A percentile compares a stretch with the other conserved stretches of the same genome.
Conservation (phyloP, 1,284 basidiomycete species). For the Pseudozyma hubeiensis region DNA sequence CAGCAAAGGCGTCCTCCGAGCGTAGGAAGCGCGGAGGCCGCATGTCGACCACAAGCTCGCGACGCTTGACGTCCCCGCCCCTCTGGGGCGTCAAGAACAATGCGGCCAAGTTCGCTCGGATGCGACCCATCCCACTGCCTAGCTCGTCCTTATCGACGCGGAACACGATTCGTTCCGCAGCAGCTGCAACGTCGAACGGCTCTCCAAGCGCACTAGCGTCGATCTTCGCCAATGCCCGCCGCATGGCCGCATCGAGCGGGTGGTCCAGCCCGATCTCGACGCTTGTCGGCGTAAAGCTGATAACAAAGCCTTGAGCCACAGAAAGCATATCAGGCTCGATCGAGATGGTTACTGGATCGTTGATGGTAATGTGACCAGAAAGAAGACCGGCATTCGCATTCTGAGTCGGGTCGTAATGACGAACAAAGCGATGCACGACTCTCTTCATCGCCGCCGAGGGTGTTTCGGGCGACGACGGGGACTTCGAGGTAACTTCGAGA, state of each 20-base stretch:
- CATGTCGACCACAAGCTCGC: conserved; percentile 85
- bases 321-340: conserved; percentile 86
- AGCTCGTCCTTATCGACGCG: conserved; percentile 95
- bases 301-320: conserved; percentile 84
- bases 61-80: conserved; percentile 72
- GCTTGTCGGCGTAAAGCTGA: conserved; percentile 76
- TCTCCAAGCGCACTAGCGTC: neutral
- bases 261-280: conserved; percentile 86
- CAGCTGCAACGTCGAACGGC: conserved; percentile 10
- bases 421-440: conserved; percentile 77
- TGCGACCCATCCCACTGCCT: conserved; percentile 83
- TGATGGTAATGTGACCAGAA: conserved; percentile 80
- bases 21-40: conserved; percentile 75
- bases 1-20: neutral
- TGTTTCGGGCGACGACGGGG: neutral
- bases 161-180: conserved; percentile 73
- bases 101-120: conserved; percentile 89
- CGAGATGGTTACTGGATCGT: conserved; percentile 84
- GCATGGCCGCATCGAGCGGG: conserved; percentile 71
- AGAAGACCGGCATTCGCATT: conserved; percentile 72
- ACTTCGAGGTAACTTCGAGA: conserved; percentile 14
- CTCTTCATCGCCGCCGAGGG: conserved; percentile 63
- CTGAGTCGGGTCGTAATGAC: conserved; percentile 55
- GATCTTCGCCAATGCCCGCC: conserved; percentile 43
- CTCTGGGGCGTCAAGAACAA: conserved; percentile 79